A percentile compares a stretch with the other conserved stretches of the same genome.
phyloP scores from a whole-genome alignment of 2,329 filamentous ascomycete genomes.

The Clarireedia hainanense region DNA sequence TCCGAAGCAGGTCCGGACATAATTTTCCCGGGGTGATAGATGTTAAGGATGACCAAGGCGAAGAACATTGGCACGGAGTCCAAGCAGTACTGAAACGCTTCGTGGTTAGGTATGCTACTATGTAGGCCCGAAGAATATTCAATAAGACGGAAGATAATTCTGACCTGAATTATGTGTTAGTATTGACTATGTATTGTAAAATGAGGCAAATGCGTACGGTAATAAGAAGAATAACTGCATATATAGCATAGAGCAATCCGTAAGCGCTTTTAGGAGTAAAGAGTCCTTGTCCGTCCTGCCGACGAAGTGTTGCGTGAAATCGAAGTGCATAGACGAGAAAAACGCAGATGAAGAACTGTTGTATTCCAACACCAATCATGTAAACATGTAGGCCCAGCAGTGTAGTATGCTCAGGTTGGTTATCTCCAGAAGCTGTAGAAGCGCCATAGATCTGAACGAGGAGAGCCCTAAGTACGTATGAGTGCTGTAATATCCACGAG shows the following conservation, averaged over 20 bases:
- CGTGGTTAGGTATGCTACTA: slow-evolving; percentile 40
- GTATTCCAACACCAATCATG: slow-evolving; percentile 19
- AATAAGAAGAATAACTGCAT: slow-evolving; percentile 16
- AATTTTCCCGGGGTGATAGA: slow-evolving; percentile 13
- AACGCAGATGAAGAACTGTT: slow-evolving; percentile 20
- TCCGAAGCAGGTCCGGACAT: slow-evolving; percentile 9
- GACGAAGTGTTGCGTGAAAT: slow-evolving; percentile 14
- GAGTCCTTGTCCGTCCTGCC: neutral
- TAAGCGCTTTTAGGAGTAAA: slow-evolving; percentile 3
- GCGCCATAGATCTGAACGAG: slow-evolving; percentile 17
- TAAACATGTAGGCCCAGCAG: slow-evolving; percentile 16
- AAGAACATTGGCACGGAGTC: slow-evolving; percentile 47
- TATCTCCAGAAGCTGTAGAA: slow-evolving; percentile 29
- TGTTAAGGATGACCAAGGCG: slow-evolving; percentile 13
- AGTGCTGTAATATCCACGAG: neutral
- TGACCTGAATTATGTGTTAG: slow-evolving; percentile 31
- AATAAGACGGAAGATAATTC: slow-evolving; percentile 52
- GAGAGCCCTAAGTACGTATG: slow-evolving; percentile 15
- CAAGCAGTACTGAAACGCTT: slow-evolving; percentile 42
- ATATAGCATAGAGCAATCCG: slow-evolving; percentile 14
- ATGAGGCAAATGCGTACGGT: slow-evolving; percentile 11
- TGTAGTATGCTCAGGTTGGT: slow-evolving; percentile 22
- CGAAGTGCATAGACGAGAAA: slow-evolving; percentile 15
- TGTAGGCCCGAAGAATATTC: slow-evolving; percentile 42
- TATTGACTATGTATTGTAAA: neutral